Conservation (phyloP, 441 rosid genomes). For the Eutrema salsugineum region DNA sequence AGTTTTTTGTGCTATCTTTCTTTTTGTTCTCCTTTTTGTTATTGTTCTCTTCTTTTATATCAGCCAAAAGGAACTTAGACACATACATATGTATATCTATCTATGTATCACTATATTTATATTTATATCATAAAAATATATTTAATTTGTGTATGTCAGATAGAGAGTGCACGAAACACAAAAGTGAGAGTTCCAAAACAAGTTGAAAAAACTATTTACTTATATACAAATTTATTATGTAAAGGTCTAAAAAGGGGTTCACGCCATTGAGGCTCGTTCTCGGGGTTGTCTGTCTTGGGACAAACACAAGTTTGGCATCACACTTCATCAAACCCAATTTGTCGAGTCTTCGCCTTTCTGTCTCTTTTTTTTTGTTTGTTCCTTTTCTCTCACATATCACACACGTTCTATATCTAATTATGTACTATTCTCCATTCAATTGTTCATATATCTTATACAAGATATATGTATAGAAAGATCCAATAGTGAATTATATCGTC, state of each 20-base stretch:
- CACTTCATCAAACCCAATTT: constrained; percentile 31
- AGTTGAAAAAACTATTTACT: constrained; percentile 6
- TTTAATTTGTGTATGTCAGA: not conserved
- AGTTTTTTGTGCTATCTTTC: constrained; percentile 3
- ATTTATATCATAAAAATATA: not conserved
- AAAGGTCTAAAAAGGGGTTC: constrained; percentile 20
- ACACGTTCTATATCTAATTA: not conserved
- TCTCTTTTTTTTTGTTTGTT: constrained; percentile 3
- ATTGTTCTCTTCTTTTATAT: constrained; percentile 22
- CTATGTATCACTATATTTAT: not conserved
- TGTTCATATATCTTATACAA: not conserved
- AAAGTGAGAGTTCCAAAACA: constrained; percentile 32
- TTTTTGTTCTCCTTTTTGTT: constrained; percentile 14
- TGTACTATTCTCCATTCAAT: not conserved
- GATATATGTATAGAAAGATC: not conserved
- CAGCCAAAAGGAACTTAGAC: constrained; percentile 11
- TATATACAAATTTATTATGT: not conserved
- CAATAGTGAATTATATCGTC: not conserved
- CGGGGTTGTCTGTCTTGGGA: constrained; percentile 34
- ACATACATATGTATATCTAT: not conserved
- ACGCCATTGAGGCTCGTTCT: constrained; percentile 38
- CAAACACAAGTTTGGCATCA: constrained; percentile 30
- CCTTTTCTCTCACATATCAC: not conserved
- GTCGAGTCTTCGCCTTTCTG: constrained; percentile 19
- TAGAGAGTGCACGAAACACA: constrained; percentile 32